Conservation (phyloP, 106 monocot species). For the Dendrobium catenatum region DNA sequence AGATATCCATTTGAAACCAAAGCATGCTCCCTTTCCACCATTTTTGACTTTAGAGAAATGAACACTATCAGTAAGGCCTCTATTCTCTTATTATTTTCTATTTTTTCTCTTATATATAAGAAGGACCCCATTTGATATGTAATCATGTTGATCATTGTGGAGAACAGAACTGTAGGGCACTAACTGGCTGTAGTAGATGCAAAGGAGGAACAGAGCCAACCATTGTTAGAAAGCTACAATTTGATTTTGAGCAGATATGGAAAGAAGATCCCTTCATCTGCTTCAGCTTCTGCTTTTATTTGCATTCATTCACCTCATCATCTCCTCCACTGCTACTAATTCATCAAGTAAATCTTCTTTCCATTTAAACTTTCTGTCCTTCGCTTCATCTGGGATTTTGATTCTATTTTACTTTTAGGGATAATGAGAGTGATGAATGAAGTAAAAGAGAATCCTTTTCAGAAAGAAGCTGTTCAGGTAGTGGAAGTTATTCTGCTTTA, state of each 20-base stretch:
- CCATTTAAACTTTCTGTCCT: neutral
- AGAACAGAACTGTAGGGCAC: neutral
- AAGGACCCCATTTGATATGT: neutral
- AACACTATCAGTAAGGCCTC: neutral
- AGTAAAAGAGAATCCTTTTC: neutral
- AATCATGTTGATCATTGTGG: neutral
- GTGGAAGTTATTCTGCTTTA: neutral
- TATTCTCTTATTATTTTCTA: neutral
- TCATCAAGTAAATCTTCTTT: conserved; percentile 1
- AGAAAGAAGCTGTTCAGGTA: neutral
- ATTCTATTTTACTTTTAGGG: neutral
- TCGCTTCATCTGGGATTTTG: neutral
- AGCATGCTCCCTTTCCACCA: neutral
- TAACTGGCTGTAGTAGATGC: neutral
- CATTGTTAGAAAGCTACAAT: neutral
- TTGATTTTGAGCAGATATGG: neutral
- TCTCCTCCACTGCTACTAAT: neutral
- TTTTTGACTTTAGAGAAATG: neutral
- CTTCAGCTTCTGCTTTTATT: neutral
- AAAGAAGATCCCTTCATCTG: neutral
- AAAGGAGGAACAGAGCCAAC: neutral
- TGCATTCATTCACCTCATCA: conserved; percentile 4
- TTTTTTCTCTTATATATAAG: neutral
- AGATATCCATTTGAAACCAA: conserved; percentile 2
- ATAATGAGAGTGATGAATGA: neutral